Evolutionary conservation across 1,139 yeast genomes (phyloP).

Genomic region (Lodderomyces parapsilosis): DNA sequence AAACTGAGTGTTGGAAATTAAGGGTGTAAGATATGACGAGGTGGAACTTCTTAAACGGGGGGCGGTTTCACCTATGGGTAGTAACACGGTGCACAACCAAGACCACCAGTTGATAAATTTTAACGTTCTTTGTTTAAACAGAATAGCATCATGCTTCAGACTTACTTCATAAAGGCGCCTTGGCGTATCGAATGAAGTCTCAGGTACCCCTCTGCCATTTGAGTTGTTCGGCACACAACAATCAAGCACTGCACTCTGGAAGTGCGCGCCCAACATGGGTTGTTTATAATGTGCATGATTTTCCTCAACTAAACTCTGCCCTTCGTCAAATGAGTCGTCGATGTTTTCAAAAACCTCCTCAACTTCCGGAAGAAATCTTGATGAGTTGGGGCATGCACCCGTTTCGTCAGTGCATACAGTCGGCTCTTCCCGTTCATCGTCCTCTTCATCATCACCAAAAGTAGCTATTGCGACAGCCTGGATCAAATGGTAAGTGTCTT

Average conservation of each 20-base stretch:
- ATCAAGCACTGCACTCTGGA: not conserved
- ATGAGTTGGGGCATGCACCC: too few species aligned
- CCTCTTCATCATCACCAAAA: conserved; percentile 7
- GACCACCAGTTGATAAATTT: conserved; percentile 20
- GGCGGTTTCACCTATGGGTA: conserved; percentile 14
- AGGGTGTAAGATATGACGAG: not conserved
- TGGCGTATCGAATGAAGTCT: too few species aligned
- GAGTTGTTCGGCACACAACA: not conserved
- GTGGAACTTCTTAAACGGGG: not conserved
- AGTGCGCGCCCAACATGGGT: too few species aligned
- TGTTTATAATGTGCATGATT: not conserved
- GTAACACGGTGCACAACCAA: conserved; percentile 25
- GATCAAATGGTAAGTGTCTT: conserved; percentile 36
- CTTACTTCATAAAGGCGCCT: too few species aligned
- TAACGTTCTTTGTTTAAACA: too few species aligned
- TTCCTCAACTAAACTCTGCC: not conserved
- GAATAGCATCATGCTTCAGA: not conserved
- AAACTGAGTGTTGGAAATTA: not conserved
- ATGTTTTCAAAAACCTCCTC: conserved; percentile 11
- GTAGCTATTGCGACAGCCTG: conserved; percentile 33
- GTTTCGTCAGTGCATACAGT: not conserved
- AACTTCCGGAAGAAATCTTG: conserved; percentile 10
- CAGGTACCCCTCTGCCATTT: too few species aligned
- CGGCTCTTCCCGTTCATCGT: not conserved
- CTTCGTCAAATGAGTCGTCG: conserved; percentile 5